These are phyloP conservation scores for Aspergillus saccharolyticus DNA, from an alignment of 495 filamentous ascomycete species.

Conservation along the genomic window DNA sequence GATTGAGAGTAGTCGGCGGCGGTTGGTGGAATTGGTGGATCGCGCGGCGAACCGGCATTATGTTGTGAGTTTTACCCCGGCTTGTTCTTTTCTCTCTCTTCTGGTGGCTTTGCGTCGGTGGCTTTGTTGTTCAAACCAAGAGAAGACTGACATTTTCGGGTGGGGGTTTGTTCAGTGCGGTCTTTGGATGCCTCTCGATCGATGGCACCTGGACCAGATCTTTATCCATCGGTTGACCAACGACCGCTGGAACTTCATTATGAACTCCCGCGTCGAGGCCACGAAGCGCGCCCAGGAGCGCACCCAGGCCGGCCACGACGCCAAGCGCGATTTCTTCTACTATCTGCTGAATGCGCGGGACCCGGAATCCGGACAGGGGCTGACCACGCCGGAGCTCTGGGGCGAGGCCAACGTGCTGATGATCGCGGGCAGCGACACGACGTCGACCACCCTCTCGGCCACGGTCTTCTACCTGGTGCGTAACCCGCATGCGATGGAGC, in stretches of 20 bases:
- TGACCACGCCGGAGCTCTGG: constrained; percentile 63
- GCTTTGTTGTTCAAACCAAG: no score
- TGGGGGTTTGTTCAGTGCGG: constrained; percentile 44
- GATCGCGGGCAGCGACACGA: constrained; percentile 55
- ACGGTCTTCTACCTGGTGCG: constrained; percentile 60
- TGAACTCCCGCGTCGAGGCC: constrained; percentile 53
- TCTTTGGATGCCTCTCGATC: constrained; percentile 52
- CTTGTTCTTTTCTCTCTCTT: not conserved
- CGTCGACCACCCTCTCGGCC: constrained; percentile 51
- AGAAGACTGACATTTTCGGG: no score
- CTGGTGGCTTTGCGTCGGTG: no score
- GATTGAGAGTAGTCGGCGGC: constrained; percentile 34
- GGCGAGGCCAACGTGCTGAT: constrained; percentile 63
- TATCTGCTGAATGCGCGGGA: constrained; percentile 55
- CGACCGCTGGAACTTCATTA: constrained; percentile 57
- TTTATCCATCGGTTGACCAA: constrained; percentile 53
- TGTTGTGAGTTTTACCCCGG: constrained; percentile 34
- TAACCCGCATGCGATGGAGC: constrained; percentile 39
- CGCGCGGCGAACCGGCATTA: constrained; percentile 50
- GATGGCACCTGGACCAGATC: constrained; percentile 52
- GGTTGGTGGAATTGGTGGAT: constrained; percentile 47
- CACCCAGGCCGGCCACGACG: constrained; percentile 43
- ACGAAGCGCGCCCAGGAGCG: constrained; percentile 50
- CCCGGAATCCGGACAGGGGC: constrained; percentile 57
- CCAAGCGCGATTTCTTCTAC: constrained; percentile 61